phyloP scores from a whole-genome alignment of 2,329 filamentous ascomycete species.

The Nannizziopsis arthrosporioides region DNA sequence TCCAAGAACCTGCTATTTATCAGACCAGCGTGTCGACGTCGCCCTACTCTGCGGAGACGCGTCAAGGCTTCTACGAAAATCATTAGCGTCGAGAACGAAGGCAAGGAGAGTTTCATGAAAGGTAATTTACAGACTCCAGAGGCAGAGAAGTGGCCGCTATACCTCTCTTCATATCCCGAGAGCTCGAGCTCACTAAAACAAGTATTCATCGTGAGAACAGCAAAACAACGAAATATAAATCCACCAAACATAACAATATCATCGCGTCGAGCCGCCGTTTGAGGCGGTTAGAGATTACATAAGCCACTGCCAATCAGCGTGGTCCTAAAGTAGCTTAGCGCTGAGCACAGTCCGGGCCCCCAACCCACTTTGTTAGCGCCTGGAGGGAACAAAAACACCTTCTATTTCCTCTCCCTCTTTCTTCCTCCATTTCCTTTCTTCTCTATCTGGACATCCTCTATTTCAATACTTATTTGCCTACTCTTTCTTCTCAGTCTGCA shows the following conservation, averaged over 20 bases:
- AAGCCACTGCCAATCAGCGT: neutral
- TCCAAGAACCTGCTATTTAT: too few relatives aligned
- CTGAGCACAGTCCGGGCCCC: neutral
- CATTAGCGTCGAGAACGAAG: too few relatives aligned
- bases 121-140: too few relatives aligned
- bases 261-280: neutral
- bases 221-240: too few relatives aligned
- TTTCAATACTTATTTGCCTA: neutral
- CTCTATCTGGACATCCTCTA: neutral
- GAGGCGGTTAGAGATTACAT: neutral
- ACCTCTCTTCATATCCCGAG: too few relatives aligned
- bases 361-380: conserved; percentile 4
- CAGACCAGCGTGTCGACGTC: too few relatives aligned
- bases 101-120: too few relatives aligned
- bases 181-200: too few relatives aligned
- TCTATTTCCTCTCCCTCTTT: neutral
- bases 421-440: conserved; percentile 11
- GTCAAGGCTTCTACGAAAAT: too few relatives aligned
- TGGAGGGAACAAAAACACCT: conserved; percentile 11
- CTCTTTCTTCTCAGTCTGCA: neutral
- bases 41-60: too few relatives aligned
- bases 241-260: neutral
- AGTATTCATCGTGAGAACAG: too few relatives aligned
- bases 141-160: too few relatives aligned
- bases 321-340: conserved; percentile 3